These are phyloP conservation scores for Beauveria pseudobassiana DNA, from an alignment of 2,329 filamentous ascomycete genomes.

Conservation along the genomic window DNA sequence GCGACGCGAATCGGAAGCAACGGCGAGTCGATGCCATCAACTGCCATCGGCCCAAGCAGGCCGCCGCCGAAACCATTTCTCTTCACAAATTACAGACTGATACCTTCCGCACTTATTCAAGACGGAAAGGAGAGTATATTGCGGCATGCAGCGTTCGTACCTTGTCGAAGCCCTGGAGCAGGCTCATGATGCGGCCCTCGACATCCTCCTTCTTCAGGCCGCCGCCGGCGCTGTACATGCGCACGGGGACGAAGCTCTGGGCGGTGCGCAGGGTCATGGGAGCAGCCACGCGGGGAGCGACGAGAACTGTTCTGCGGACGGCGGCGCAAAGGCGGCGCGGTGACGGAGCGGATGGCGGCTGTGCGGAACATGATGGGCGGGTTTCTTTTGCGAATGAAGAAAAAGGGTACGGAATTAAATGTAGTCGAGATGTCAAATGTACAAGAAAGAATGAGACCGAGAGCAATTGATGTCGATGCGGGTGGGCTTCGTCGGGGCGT, in stretches of 20 bases:
- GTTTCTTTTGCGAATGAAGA: not conserved
- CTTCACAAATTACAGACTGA: too few relatives aligned
- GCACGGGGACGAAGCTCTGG: constrained; percentile 59
- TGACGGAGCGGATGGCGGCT: constrained; percentile 70
- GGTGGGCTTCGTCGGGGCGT: constrained; percentile 14
- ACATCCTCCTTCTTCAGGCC: constrained; percentile 78
- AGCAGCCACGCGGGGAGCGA: constrained; percentile 46
- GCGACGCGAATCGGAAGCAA: not conserved
- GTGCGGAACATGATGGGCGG: constrained; percentile 72
- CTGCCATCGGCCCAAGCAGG: not conserved
- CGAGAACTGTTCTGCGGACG: constrained; percentile 52
- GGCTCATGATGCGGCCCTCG: constrained; percentile 82
- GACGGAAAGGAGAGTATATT: constrained; percentile 32
- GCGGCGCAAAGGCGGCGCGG: constrained; percentile 53
- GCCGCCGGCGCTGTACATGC: constrained; percentile 80
- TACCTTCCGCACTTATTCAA: too few relatives aligned
- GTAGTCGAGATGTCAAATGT: not conserved
- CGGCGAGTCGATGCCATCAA: not conserved
- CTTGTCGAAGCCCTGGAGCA: constrained; percentile 97
- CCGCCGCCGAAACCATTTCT: not conserved
- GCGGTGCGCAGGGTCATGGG: constrained; percentile 53
- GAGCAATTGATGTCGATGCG: constrained; percentile 12
- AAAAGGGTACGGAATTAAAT: not conserved
- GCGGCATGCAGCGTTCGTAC: constrained; percentile 18
- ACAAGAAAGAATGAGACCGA: not conserved